Base-by-base conservation (phyloP, 2,329 filamentous ascomycete species). In the Simplicillium sp. region DNA sequence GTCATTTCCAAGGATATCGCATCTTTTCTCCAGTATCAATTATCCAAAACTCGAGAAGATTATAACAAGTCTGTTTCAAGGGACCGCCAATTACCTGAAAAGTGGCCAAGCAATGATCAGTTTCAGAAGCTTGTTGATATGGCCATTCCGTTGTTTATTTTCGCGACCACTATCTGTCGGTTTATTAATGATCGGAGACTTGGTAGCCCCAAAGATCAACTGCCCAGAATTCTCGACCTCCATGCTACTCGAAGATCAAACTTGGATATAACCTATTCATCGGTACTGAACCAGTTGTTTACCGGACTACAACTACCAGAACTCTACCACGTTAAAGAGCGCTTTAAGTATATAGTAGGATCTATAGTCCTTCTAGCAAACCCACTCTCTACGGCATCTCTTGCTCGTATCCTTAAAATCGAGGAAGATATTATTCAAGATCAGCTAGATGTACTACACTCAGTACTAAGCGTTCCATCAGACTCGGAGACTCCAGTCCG, bases 1-100 rank as follows among this genome's bases (percentile, higher is more conserved):
- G 42, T 54, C 8, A 50, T 66, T 11, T 45, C 58, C 40, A 48
- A 50, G 9, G 64, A 68, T 43, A 59, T 68, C 14, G 29, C 37
- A 2, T 20, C 48, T 9, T 66, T 54, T 41, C 41, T 68, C 11
- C 14, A 43, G 11, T 33, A 52, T 25, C 44, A 59, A 37, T 49
- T 66, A 16, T 34, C 32, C 9, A 42, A 42, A 12, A 60, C 65
- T 28, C 43, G 48, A 34, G 29, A 50, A 8, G 38, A 48, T 6
- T 51, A 53, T 18, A 55, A 52, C 18, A 36, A 9, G n/a, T 29
- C 29, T 6, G 39, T 41, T 12, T 5, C 14, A 4, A 9, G 31
- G 29, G 38, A 41, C 3, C 32, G 38, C 16, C 40, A 38, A 20
- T 28, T 43, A 15, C 17, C 43, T 28, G 14, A 31, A 3, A 29